Conservation (phyloP, 331 rosid species). For the Telfairia occidentalis region DNA sequence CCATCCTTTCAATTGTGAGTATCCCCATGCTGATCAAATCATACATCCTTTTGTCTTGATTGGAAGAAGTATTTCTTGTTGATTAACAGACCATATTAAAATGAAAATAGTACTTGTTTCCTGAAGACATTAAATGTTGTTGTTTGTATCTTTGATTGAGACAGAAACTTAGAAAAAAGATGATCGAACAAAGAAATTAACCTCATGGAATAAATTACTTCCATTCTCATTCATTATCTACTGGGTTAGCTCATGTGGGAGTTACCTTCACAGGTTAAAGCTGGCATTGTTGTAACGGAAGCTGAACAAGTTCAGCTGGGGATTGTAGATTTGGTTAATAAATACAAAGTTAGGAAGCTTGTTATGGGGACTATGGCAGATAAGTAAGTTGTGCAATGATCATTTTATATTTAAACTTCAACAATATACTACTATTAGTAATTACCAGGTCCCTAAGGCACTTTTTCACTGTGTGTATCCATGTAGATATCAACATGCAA, state of each 20-base stretch:
- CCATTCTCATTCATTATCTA: not conserved
- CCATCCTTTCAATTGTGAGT: not conserved
- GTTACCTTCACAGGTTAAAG: constrained; percentile 43
- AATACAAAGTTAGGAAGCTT: constrained; percentile 50
- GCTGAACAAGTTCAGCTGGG: constrained; percentile 60
- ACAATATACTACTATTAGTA: not conserved
- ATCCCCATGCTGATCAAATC: not conserved
- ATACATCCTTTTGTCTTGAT: not conserved
- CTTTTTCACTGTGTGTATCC: not conserved
- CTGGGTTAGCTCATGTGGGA: not conserved
- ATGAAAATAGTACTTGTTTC: not conserved
- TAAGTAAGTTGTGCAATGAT: constrained; percentile 39
- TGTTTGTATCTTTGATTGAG: not conserved
- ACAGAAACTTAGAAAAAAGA: not conserved
- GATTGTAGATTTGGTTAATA: constrained; percentile 53
- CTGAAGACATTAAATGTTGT: not conserved
- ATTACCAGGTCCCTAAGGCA: not conserved
- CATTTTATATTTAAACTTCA: not conserved
- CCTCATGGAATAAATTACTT: not conserved
- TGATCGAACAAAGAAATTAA: not conserved
- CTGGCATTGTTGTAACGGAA: constrained; percentile 37
- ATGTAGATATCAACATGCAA: not conserved
- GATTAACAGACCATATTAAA: not conserved
- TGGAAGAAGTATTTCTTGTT: not conserved
- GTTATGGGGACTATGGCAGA: constrained; percentile 62